Evolutionary conservation across 1,139 yeast genomes (phyloP).

Genomic region (Candida frijolesensis): DNA sequence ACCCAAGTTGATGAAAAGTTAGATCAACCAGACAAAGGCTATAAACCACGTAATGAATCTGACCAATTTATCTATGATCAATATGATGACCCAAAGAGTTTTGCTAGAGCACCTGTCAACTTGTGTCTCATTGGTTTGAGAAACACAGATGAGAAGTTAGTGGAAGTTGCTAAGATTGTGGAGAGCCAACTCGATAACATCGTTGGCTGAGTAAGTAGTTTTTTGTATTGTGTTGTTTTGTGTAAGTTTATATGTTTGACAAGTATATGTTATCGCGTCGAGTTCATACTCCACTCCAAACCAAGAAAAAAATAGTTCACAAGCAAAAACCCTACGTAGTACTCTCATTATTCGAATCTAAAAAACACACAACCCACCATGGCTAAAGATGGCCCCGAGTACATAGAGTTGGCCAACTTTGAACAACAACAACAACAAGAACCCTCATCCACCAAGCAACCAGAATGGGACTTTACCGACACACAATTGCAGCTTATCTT

Average conservation of each 20-base stretch:
- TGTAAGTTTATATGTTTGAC: neutral
- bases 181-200: conserved; percentile 12
- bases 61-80: conserved; percentile 18
- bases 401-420: conserved; percentile 9
- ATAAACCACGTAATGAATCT: conserved; percentile 14
- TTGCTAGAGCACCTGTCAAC: conserved; percentile 21
- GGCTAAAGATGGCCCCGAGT: conserved; percentile 6
- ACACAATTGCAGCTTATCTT: conserved; percentile 31
- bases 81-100: conserved; percentile 19
- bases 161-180: conserved; percentile 18
- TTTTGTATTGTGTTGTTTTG: neutral
- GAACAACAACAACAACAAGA: conserved; percentile 1
- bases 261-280: neutral
- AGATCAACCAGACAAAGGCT: conserved; percentile 17
- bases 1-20: conserved; percentile 19
- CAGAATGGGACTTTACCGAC: conserved; percentile 18
- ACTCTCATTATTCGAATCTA: neutral
- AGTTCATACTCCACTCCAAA: neutral
- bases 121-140: conserved; percentile 22
- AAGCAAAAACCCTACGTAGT: neutral
- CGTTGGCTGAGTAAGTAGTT: conserved; percentile 3
- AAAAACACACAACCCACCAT: neutral
- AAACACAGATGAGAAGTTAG: conserved; percentile 22
- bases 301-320: neutral
- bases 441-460: neutral